Conservation (phyloP, 768 basidiomycete species). For the Boletus sp. region DNA sequence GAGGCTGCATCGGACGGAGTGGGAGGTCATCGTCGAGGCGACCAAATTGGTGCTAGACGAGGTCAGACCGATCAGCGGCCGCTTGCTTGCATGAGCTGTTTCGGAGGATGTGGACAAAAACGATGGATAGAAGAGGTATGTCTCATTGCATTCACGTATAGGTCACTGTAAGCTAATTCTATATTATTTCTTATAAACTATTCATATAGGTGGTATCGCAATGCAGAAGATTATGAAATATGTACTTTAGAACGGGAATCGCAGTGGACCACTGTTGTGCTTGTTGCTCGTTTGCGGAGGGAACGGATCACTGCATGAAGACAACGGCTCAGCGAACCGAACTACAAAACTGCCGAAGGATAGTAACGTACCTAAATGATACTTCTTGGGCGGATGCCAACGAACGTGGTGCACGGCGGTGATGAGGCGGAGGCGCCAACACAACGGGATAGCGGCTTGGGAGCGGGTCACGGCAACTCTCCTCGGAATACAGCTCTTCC, state of each 20-base stretch:
- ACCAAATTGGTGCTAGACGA: slow-evolving; percentile 68
- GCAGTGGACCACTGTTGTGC: slow-evolving; percentile 16
- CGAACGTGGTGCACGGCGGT: slow-evolving; percentile 25
- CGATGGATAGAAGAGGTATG: slow-evolving; percentile 2
- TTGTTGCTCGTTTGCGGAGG: slow-evolving; percentile 16
- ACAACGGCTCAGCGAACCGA: background rate
- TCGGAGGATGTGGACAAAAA: background rate
- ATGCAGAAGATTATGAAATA: background rate
- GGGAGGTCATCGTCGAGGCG: slow-evolving; percentile 88
- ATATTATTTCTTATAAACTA: slow-evolving; percentile 17
- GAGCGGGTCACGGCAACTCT: slow-evolving; percentile 10
- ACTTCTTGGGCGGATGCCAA: slow-evolving; percentile 5
- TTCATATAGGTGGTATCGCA: slow-evolving; percentile 8
- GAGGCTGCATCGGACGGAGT: slow-evolving; percentile 80
- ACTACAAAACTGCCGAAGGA: background rate
- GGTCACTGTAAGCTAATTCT: slow-evolving; percentile 18
- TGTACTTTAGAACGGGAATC: slow-evolving; percentile 29
- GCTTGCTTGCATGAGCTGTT: background rate
- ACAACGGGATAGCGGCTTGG: slow-evolving; percentile 14
- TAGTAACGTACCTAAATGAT: slow-evolving; percentile 15
- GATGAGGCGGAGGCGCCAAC: slow-evolving; percentile 30
- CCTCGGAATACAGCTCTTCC: slow-evolving; percentile 21
- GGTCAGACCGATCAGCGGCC: slow-evolving; percentile 28
- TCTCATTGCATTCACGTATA: slow-evolving; percentile 1
- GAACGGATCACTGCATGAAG: slow-evolving; percentile 15